Evolutionary conservation across 75 land plant genomes (phyloP).

Genomic region (Pinus taeda): DNA sequence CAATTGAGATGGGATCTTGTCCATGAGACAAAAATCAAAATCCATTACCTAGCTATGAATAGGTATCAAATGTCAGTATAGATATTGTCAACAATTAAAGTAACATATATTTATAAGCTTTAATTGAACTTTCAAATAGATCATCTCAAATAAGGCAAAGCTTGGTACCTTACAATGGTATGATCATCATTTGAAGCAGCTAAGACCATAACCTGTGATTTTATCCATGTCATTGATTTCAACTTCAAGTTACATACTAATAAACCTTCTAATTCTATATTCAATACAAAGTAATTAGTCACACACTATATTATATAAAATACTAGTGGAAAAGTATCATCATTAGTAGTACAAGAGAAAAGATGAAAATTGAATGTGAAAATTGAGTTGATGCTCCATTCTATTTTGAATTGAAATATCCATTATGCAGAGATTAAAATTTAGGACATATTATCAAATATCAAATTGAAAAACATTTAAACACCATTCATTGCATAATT

Average conservation of each 20-base stretch:
- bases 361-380: neutral
- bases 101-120: too few species aligned
- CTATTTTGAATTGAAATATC: neutral
- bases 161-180: conserved; percentile 46
- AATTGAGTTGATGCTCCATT: neutral
- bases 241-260: conserved; percentile 91
- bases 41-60: neutral
- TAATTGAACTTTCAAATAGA: too few species aligned
- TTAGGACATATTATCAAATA: too few species aligned
- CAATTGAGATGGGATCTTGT: neutral
- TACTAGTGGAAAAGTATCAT: neutral
- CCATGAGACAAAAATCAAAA: neutral
- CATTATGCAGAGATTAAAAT: neutral
- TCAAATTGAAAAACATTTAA: too few species aligned
- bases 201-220: conserved; percentile 96
- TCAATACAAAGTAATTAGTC: neutral
- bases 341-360: neutral
- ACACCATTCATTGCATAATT: too few species aligned
- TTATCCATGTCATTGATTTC: conserved; percentile 83
- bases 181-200: conserved; percentile 80
- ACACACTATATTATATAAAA: too few species aligned
- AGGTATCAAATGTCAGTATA: neutral
- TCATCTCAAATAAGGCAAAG: too few species aligned
- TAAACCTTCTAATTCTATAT: conserved; percentile 84
- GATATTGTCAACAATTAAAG: neutral